Percentiles rank a stretch among this genome's conserved stretches.
Conservation (phyloP, 2,329 filamentous ascomycete species). For the Penicillium frequentans region DNA sequence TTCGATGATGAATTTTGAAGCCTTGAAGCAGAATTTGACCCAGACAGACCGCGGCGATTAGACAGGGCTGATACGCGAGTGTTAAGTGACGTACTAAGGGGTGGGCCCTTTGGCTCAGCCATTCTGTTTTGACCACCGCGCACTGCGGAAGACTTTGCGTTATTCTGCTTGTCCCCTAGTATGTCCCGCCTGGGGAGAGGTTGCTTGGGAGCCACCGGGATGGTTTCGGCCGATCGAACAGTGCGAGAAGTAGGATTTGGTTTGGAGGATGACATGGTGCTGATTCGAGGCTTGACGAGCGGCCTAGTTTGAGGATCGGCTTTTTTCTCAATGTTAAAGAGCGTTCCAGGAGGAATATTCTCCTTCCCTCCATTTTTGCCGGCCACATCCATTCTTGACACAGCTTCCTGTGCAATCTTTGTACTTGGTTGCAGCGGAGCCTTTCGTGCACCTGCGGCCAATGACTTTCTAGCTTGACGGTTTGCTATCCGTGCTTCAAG, state of each 20-base stretch:
- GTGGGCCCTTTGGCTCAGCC: background rate
- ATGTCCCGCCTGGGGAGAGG: background rate
- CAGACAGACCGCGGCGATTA: slow-evolving; percentile 13
- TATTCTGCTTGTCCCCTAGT: slow-evolving; percentile 15
- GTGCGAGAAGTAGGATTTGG: background rate
- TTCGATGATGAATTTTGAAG: slow-evolving; percentile 33
- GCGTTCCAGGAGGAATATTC: slow-evolving; percentile 56
- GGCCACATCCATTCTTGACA: slow-evolving; percentile 46
- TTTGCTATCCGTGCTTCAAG: slow-evolving; percentile 38
- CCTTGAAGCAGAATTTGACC: slow-evolving; percentile 28
- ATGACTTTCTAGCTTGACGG: slow-evolving; percentile 27
- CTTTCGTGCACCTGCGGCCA: slow-evolving; percentile 29
- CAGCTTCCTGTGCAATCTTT: slow-evolving; percentile 42
- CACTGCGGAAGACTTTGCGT: slow-evolving; percentile 1
- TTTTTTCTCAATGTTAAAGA: slow-evolving; percentile 20
- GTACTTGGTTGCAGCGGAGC: slow-evolving; percentile 50
- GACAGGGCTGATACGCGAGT: slow-evolving; percentile 14
- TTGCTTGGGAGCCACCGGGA: slow-evolving; percentile 1
- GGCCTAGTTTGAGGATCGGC: background rate
- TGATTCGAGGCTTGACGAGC: background rate
- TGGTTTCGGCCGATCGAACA: background rate
- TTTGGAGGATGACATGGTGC: slow-evolving; percentile 6
- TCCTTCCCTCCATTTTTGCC: slow-evolving; percentile 62
- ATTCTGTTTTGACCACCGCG: background rate
- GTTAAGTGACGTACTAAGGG: slow-evolving; percentile 2